Percentiles rank a stretch among this genome's conserved stretches.
Evolutionary conservation across 768 basidiomycete genomes (phyloP).

Genomic region (Tulasnella sp.): DNA sequence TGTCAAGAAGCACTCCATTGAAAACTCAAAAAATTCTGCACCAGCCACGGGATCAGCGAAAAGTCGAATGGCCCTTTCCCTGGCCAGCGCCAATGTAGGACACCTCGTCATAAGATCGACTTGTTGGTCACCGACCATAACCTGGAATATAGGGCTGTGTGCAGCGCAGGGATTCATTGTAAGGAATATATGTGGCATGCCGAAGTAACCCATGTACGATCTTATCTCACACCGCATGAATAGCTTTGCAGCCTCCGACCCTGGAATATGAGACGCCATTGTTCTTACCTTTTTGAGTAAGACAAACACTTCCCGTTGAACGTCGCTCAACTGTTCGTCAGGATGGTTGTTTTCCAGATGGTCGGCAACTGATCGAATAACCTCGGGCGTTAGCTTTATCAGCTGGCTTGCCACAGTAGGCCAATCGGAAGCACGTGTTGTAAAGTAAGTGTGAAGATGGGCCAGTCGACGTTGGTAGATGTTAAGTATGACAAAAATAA

Average conservation of each 20-base stretch:
- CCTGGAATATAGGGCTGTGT: constrained; percentile 26
- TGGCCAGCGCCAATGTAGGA: constrained; percentile 19
- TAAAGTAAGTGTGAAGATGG: constrained; percentile 22
- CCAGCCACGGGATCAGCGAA: constrained; percentile 29
- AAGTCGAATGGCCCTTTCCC: constrained; percentile 20
- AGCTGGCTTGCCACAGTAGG: constrained; percentile 13
- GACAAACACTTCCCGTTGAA: constrained; percentile 21
- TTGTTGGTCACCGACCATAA: constrained; percentile 22
- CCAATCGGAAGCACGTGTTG: constrained; percentile 15
- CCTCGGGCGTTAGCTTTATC: background rate
- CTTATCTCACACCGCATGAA: constrained; percentile 21
- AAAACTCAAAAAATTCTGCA: constrained; percentile 27
- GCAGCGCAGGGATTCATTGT: constrained; percentile 22
- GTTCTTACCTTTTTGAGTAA: constrained; percentile 25
- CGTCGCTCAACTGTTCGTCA: background rate
- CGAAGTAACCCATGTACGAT: constrained; percentile 24
- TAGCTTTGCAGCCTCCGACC: constrained; percentile 25
- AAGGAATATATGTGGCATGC: constrained; percentile 23
- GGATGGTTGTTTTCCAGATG: constrained; percentile 12
- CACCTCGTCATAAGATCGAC: constrained; percentile 16
- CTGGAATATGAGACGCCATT: constrained; percentile 25
- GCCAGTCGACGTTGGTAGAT: constrained; percentile 15
- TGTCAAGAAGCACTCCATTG: constrained; percentile 21
- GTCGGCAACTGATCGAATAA: background rate
- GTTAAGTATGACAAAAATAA: background rate